Percentiles rank a stretch among this genome's conserved stretches.
phyloP scores from a whole-genome alignment of 768 basidiomycete genomes.

The Boletus vinaceobasis region DNA sequence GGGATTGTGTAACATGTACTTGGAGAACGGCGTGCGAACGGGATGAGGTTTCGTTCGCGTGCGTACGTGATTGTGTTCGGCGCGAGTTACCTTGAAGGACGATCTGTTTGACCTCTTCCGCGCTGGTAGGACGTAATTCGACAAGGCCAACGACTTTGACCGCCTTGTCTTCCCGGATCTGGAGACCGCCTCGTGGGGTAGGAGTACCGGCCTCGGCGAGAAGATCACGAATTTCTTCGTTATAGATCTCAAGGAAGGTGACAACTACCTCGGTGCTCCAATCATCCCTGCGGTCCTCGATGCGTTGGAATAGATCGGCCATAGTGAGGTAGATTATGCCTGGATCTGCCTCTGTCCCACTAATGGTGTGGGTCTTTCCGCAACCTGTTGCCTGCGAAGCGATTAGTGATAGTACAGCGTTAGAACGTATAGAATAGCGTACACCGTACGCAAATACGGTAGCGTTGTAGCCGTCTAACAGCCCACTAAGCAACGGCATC shows the following conservation, averaged over 20 bases:
- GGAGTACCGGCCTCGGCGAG: conserved; percentile 67
- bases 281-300: conserved; percentile 83
- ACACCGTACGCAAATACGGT: conserved; percentile 99
- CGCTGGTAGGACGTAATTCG: conserved; percentile 74
- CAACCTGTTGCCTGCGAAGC: conserved; percentile 92
- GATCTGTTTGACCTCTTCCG: conserved; percentile 92
- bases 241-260: conserved; percentile 98
- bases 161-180: conserved; percentile 90
- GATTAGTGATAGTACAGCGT: conserved; percentile 9
- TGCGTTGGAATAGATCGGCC: conserved; percentile 93
- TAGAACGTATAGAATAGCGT: conserved; percentile 32
- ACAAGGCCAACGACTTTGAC: conserved; percentile 87
- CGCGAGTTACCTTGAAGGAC: conserved; percentile 86
- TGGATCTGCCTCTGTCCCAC: conserved; percentile 81
- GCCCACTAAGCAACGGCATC: conserved; percentile 76
- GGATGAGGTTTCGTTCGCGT: conserved; percentile 95
- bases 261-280: conserved; percentile 85
- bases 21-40: conserved; percentile 97
- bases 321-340: conserved; percentile 97
- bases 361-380: conserved; percentile 99
- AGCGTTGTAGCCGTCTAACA: conserved; percentile 93
- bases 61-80: conserved; percentile 90
- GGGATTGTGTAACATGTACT: conserved; percentile 87
- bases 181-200: conserved; percentile 77
- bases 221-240: conserved; percentile 96